Evolutionary conservation across 2,329 filamentous ascomycete genomes (phyloP), one percentile per base, ranked within the genome.

Genomic region (Aspergillus texensis): DNA sequence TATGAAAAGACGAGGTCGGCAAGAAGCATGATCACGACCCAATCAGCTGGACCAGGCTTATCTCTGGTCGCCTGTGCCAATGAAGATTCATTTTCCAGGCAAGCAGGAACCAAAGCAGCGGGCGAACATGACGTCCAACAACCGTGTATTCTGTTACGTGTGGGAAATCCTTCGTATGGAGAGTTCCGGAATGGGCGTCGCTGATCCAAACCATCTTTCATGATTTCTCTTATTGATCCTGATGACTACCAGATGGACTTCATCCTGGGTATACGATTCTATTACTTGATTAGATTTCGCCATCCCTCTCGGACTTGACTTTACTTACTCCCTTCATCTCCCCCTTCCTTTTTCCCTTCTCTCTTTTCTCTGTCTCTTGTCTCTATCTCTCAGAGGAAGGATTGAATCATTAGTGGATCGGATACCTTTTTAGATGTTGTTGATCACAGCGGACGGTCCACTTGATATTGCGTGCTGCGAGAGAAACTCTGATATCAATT

Each of bases 11-110:
- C 63, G 63, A 56, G 61, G 48, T 61, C 63, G 63, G 65, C 64
- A 63, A 57, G 60, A 61, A 53, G 66, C 55, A 64, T 64, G 57
- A 57, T 41, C 50, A 32, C 59, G 60, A 53, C 43, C 75, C 75
- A 78, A 77, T 77, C 72, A 76, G 65, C 30, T 50, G 12, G 16
- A 6, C 9, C 19, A 48, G 19, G 36, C 74, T 77, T 77, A 77
- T 77, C 75, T 67, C 59, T 68, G 43, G 32, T 57, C 60, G 60
- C 19, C 14, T 26, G 52, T 55, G 21, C 52, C 52, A 55, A 55
- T 55, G 21, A 55, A 55, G n/a, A 11, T 39, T 54, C 52, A 54
- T 54, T 54, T 36, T 16, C 24, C 14, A 3, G 30, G 9, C 9
- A 54, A 62, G 36, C 58, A 61, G 60, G 62, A 64, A 65, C 60